A percentile compares a stretch with the other conserved stretches of the same genome.
These are phyloP conservation scores for Eremothecium coryli DNA, from an alignment of 1,139 yeast species.

Conservation along the genomic window DNA sequence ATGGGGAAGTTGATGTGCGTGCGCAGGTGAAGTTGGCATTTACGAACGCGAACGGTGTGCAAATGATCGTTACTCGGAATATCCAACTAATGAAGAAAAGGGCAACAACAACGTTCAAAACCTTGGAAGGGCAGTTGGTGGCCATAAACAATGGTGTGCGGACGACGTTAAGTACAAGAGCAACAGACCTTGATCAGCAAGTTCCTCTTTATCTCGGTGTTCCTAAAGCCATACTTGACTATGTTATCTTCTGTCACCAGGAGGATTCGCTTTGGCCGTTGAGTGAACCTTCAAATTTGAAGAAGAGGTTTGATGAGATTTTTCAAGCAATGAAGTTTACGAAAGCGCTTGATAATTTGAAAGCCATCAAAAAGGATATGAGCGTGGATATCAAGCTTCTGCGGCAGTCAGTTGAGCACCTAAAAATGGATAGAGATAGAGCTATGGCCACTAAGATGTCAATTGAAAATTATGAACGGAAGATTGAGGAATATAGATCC, in stretches of 20 bases:
- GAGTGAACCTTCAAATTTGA: constrained; percentile 79
- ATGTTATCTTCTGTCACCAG: constrained; percentile 94
- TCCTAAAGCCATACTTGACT: constrained; percentile 76
- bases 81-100: constrained; percentile 63
- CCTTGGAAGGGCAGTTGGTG: constrained; percentile 80
- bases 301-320: constrained; percentile 90
- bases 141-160: constrained; percentile 58
- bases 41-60: constrained; percentile 59
- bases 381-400: constrained; percentile 62
- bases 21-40: constrained; percentile 92
- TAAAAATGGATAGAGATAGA: constrained; percentile 62
- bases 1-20: constrained; percentile 64
- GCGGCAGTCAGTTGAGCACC: constrained; percentile 68
- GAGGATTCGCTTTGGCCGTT: constrained; percentile 97
- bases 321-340: constrained; percentile 93
- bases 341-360: constrained; percentile 76
- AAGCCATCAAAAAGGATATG: constrained; percentile 68
- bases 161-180: constrained; percentile 68
- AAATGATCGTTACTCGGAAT: constrained; percentile 80
- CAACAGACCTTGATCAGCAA: constrained; percentile 74
- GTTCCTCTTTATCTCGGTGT: constrained; percentile 83
- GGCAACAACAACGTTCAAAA: constrained; percentile 66
- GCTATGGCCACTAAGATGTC: constrained; percentile 50
- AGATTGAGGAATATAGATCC: constrained; percentile 39
- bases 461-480: constrained; percentile 37